Percentiles rank a stretch among this genome's conserved stretches.
Conservation (phyloP, 2,329 filamentous ascomycete species). For the Orbilia javanica region DNA sequence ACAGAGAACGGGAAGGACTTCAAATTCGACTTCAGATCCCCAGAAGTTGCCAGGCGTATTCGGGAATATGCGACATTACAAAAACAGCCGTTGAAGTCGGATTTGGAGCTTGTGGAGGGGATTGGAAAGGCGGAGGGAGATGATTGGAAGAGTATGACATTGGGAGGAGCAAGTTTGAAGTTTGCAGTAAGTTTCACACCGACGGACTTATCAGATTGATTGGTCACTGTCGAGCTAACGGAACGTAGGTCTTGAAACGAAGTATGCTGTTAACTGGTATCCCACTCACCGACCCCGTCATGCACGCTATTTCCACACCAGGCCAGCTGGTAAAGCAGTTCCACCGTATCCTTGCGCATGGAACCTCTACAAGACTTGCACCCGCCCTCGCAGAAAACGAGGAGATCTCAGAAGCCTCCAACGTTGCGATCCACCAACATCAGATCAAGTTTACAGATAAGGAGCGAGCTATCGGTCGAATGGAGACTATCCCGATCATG, state of each 20-base stretch:
- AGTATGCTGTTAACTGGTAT: slow-evolving; percentile 50
- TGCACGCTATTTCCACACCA: slow-evolving; percentile 35
- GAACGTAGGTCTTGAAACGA: slow-evolving; percentile 39
- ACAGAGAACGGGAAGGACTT: slow-evolving; percentile 19
- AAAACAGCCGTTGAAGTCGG: slow-evolving; percentile 37
- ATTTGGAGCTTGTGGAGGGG: slow-evolving; percentile 25
- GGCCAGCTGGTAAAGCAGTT: slow-evolving; percentile 37
- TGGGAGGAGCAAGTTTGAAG: slow-evolving; percentile 31
- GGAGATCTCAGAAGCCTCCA: slow-evolving; percentile 19
- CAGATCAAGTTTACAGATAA: slow-evolving; percentile 54
- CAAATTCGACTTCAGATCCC: slow-evolving; percentile 40
- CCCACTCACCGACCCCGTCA: slow-evolving; percentile 43
- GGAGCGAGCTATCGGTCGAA: slow-evolving; percentile 44
- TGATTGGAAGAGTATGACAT: slow-evolving; percentile 43
- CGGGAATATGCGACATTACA: slow-evolving; percentile 26
- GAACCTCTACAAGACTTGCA: slow-evolving; percentile 25
- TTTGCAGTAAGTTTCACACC: slow-evolving; percentile 41
- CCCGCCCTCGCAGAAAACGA: slow-evolving; percentile 26
- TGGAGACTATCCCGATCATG: slow-evolving; percentile 56
- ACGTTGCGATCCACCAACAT: slow-evolving; percentile 44
- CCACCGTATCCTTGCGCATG: slow-evolving; percentile 44
- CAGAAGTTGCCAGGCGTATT: slow-evolving; percentile 31
- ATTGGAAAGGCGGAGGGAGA: slow-evolving; percentile 24
- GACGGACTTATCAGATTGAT: not conserved
- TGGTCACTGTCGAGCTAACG: not conserved